phyloP scores from a whole-genome alignment of 1,284 basidiomycete genomes.

The Apiotrichum akiyoshidainum region DNA sequence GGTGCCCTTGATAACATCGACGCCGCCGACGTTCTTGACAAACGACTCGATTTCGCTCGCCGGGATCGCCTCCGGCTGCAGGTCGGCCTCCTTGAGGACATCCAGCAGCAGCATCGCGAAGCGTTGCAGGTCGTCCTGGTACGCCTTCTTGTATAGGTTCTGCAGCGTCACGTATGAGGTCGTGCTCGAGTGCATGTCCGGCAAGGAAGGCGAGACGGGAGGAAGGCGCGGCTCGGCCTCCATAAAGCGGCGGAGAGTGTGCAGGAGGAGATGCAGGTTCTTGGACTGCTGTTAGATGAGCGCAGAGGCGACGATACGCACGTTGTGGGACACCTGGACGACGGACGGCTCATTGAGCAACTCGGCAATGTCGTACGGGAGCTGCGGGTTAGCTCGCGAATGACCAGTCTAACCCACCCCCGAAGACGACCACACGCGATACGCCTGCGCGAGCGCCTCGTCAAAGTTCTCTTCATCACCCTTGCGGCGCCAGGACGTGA shows the following conservation, averaged over 20 bases:
- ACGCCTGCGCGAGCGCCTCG: constrained; percentile 78
- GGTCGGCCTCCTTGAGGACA: constrained; percentile 35
- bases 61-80: constrained; percentile 52
- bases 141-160: constrained; percentile 47
- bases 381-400: constrained; percentile 41
- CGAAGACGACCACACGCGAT: constrained; percentile 68
- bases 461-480: constrained; percentile 94
- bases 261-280: constrained; percentile 83
- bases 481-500: constrained; percentile 54
- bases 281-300: constrained; percentile 50
- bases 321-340: constrained; percentile 45
- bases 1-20: constrained; percentile 72
- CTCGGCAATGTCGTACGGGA: constrained; percentile 64
- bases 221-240: constrained; percentile 55
- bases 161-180: constrained; percentile 60
- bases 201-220: constrained; percentile 67
- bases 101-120: constrained; percentile 44
- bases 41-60: constrained; percentile 67
- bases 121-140: constrained; percentile 36
- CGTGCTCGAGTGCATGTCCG: constrained; percentile 95
- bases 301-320: constrained; percentile 23
- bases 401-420: constrained; percentile 55
- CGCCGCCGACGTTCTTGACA: constrained; percentile 82
- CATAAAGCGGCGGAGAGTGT: constrained; percentile 62
- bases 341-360: constrained; percentile 66